phyloP scores from a whole-genome alignment of 202 grass and related monocot species.

The Setaria italica region DNA sequence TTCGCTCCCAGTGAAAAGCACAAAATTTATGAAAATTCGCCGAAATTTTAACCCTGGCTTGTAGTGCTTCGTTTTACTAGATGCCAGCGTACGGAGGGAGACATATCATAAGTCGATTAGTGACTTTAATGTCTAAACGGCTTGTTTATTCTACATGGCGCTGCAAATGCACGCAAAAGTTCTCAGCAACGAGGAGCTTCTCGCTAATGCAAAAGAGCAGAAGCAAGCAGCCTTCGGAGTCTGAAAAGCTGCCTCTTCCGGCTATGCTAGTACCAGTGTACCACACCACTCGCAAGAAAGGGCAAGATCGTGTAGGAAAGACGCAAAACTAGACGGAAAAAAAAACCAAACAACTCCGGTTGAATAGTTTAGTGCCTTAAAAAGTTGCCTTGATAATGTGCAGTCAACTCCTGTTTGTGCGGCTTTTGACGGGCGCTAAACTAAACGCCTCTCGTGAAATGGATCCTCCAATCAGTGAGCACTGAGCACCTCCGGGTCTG shows the following conservation, averaged over 20 bases:
- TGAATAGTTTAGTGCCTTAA: background rate
- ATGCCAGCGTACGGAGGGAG: background rate
- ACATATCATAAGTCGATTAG: constrained; percentile 26
- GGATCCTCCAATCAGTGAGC: constrained; percentile 34
- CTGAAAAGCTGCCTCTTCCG: constrained; percentile 26
- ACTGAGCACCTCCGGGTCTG: background rate
- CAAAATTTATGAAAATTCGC: too few species aligned
- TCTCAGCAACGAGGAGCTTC: constrained; percentile 21
- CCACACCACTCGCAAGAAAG: background rate
- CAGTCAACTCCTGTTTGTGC: constrained; percentile 45
- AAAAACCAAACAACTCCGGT: background rate
- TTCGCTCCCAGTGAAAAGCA: too few species aligned
- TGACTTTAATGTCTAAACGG: background rate
- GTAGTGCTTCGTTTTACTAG: background rate
- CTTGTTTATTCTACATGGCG: constrained; percentile 27
- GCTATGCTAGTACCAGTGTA: background rate
- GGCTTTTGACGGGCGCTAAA: constrained; percentile 38
- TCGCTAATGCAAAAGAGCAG: constrained; percentile 24
- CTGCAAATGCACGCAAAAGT: constrained; percentile 25
- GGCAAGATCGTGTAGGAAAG: constrained; percentile 17
- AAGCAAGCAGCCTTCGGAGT: constrained; percentile 14
- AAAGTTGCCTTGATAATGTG: constrained; percentile 1
- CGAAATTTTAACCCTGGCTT: too few species aligned
- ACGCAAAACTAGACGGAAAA: constrained; percentile 12
- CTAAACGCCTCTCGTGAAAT: constrained; percentile 12